A percentile compares a stretch with the other conserved stretches of the same genome.
These are phyloP conservation scores for Trypanosomatidae sp. DNA, from an alignment of 208 protist genomes.

Conservation along the genomic window DNA sequence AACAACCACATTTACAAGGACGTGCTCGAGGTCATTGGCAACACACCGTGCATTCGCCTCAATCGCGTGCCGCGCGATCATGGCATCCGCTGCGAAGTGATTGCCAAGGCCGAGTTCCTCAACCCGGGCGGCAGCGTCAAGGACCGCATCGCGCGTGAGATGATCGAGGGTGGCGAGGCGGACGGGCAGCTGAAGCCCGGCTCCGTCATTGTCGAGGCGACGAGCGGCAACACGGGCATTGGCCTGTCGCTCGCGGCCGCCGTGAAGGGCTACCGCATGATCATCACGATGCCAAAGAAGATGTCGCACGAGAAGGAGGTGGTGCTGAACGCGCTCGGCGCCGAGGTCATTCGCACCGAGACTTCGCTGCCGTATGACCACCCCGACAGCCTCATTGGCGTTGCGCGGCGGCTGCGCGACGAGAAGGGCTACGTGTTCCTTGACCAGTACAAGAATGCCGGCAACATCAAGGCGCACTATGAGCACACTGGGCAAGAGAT, in stretches of 20 bases:
- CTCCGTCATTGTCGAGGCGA: constrained; percentile 95
- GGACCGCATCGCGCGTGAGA: constrained; percentile 95
- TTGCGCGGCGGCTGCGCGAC: constrained; percentile 84
- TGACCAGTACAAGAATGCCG: constrained; percentile 94
- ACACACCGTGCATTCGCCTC: constrained; percentile 82
- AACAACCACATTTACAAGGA: background rate
- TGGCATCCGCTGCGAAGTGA: constrained; percentile 74
- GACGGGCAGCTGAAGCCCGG: constrained; percentile 87
- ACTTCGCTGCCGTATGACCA: constrained; percentile 92
- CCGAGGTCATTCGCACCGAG: constrained; percentile 94
- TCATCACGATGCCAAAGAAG: constrained; percentile 97
- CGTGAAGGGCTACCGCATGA: constrained; percentile 92
- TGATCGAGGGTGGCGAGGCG: constrained; percentile 92
- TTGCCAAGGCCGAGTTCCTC: constrained; percentile 89
- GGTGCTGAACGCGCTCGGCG: constrained; percentile 87
- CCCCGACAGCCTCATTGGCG: constrained; percentile 93
- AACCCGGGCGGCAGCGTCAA: constrained; percentile 95
- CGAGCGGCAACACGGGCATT: constrained; percentile 95
- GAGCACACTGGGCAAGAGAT: constrained; percentile 94
- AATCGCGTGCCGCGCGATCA: constrained; percentile 65
- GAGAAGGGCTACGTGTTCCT: constrained; percentile 94
- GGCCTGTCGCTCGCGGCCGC: constrained; percentile 93
- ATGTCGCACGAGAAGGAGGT: constrained; percentile 97
- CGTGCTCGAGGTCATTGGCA: constrained; percentile 53
- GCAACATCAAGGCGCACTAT: constrained; percentile 94